Conservation (phyloP, 345 rosid species). For the Euclidium syriacum region DNA sequence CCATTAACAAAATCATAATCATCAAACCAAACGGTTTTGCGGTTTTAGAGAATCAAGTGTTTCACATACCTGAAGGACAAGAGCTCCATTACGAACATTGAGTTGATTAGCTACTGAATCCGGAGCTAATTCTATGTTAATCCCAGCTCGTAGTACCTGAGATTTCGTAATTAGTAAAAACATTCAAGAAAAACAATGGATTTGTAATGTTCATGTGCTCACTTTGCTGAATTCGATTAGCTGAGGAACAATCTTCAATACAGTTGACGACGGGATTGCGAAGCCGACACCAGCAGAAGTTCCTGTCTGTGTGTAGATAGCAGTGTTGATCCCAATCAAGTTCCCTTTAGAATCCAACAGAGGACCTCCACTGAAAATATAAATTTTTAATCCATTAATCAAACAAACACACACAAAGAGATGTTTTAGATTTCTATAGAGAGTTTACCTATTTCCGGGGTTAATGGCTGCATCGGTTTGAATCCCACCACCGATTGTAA, state of each 20-base stretch:
- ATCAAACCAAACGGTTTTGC: constrained; percentile 25
- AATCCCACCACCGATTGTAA: constrained; percentile 90
- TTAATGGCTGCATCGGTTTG: constrained; percentile 99
- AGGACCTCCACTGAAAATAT: constrained; percentile 98
- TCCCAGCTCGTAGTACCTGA: constrained; percentile 81
- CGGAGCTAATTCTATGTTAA: constrained; percentile 80
- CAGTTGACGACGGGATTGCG: constrained; percentile 92
- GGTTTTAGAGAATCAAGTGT: not conserved
- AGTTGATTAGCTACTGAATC: constrained; percentile 85
- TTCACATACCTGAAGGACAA: constrained; percentile 62
- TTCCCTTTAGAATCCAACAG: constrained; percentile 86
- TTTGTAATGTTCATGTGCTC: constrained; percentile 24
- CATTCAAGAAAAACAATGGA: not conserved
- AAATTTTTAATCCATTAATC: constrained; percentile 6
- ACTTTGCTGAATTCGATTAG: constrained; percentile 81
- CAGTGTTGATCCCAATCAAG: constrained; percentile 86
- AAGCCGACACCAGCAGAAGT: constrained; percentile 97
- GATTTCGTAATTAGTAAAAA: constrained; percentile 15
- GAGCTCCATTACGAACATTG: constrained; percentile 88
- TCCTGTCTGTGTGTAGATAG: constrained; percentile 94
- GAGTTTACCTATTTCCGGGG: constrained; percentile 94
- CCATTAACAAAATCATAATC: constrained; percentile 29
- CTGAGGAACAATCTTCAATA: constrained; percentile 85
- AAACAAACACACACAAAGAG: not conserved
- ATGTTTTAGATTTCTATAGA: not conserved